phyloP scores from a whole-genome alignment of 202 grass and related monocot species.

The Schoenoplectus tabernaemontani region DNA sequence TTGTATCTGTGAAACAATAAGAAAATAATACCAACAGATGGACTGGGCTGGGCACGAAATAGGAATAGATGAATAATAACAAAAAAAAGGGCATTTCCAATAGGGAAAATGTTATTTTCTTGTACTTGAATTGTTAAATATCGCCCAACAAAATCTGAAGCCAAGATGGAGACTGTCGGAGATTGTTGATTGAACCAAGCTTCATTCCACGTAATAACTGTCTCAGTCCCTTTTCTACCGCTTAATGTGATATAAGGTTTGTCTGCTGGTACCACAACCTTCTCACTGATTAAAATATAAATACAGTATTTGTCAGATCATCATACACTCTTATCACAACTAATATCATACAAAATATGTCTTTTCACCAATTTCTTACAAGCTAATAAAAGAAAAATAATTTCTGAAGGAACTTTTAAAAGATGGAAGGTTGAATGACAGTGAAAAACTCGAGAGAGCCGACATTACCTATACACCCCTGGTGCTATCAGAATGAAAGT shows the following conservation, averaged over 20 bases:
- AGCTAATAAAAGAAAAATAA: neutral
- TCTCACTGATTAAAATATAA: constrained; percentile 42
- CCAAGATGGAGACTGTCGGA: constrained; percentile 47
- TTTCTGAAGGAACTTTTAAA: neutral
- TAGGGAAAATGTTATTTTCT: neutral
- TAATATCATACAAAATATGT: neutral
- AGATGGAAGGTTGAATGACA: neutral
- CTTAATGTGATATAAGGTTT: constrained; percentile 54
- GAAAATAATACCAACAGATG: neutral
- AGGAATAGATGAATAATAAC: neutral
- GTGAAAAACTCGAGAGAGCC: neutral
- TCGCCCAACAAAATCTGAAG: constrained; percentile 69
- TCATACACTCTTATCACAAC: neutral
- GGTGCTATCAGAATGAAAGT: constrained; percentile 45
- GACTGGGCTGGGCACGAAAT: neutral
- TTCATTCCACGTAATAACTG: constrained; percentile 68
- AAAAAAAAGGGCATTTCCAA: neutral
- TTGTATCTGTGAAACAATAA: neutral
- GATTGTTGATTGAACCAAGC: constrained; percentile 30
- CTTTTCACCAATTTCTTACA: neutral
- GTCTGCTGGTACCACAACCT: constrained; percentile 45
- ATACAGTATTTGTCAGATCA: neutral
- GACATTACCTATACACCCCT: constrained; percentile 49
- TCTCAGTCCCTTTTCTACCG: constrained; percentile 33
- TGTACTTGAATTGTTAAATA: constrained; percentile 58